phyloP scores from a whole-genome alignment of 2,329 filamentous ascomycete species.

The Aspergillus ruber region DNA sequence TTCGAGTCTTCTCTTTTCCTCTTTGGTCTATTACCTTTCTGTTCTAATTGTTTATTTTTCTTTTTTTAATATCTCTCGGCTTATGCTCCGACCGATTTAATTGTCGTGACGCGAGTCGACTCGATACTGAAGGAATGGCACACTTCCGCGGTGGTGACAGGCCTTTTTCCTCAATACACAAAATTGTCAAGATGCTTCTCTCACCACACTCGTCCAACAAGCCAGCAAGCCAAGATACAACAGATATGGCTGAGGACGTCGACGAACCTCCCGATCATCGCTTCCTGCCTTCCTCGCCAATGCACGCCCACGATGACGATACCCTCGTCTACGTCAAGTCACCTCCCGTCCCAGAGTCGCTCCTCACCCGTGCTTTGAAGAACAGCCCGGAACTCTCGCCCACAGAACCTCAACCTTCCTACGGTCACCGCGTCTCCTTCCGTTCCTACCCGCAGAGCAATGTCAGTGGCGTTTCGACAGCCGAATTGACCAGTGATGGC shows the following conservation, averaged over 20 bases:
- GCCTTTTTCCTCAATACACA: constrained; percentile 33
- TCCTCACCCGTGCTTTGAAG: constrained; percentile 79
- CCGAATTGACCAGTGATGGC: constrained; percentile 90
- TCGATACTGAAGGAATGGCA: constrained; percentile 20
- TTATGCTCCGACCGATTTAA: constrained; percentile 5
- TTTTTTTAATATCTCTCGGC: neutral
- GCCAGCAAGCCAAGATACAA: constrained; percentile 38
- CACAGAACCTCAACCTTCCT: constrained; percentile 23
- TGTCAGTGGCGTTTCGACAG: constrained; percentile 72
- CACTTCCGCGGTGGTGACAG: constrained; percentile 24
- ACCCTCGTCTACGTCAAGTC: constrained; percentile 42
- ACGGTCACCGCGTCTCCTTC: constrained; percentile 54
- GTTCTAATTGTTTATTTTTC: neutral
- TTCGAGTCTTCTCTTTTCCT: constrained; percentile 1
- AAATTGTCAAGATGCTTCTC: constrained; percentile 40
- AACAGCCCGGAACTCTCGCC: constrained; percentile 52
- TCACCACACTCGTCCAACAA: constrained; percentile 35
- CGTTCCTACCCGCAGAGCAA: constrained; percentile 57
- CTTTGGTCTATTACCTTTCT: constrained; percentile 5
- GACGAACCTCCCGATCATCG: constrained; percentile 77
- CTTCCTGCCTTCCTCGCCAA: constrained; percentile 18
- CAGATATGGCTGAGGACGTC: constrained; percentile 66
- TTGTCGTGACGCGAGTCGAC: constrained; percentile 1
- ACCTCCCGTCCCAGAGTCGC: constrained; percentile 56
- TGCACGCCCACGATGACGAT: constrained; percentile 21